phyloP scores from a whole-genome alignment of 441 rosid genomes.

The Erodium texanum region DNA sequence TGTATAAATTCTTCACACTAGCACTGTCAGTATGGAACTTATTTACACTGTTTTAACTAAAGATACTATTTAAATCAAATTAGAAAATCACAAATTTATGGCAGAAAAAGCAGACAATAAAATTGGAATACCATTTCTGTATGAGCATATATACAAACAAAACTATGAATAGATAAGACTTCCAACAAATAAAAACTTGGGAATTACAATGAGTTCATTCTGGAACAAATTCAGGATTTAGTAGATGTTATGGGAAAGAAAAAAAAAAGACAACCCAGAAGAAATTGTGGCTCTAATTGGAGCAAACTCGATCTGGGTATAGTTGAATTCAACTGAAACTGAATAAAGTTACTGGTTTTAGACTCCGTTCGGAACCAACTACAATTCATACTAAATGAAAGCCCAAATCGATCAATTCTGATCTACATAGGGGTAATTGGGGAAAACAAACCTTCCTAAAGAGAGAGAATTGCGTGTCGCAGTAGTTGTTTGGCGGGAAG shows the following conservation, averaged over 20 bases:
- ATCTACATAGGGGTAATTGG: neutral
- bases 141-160: neutral
- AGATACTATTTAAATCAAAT: neutral
- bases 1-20: neutral
- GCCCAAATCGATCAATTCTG: neutral
- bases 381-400: neutral
- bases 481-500: neutral
- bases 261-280: neutral
- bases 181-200: neutral
- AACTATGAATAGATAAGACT: neutral
- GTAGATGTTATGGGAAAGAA: too few relatives aligned
- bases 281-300: neutral
- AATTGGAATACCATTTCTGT: neutral
- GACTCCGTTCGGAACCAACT: neutral
- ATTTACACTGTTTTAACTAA: too few relatives aligned
- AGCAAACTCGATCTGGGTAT: neutral
- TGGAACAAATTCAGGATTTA: neutral
- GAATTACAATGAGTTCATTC: neutral
- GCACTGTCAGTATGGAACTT: neutral
- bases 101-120: neutral
- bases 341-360: neutral
- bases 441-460: neutral
- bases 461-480: neutral
- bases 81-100: neutral
- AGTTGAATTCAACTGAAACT: neutral